Percentiles rank a stretch among this genome's conserved stretches.
Conservation (phyloP, 2,329 filamentous ascomycete genomes). For the Cryphonectria parasitica region DNA sequence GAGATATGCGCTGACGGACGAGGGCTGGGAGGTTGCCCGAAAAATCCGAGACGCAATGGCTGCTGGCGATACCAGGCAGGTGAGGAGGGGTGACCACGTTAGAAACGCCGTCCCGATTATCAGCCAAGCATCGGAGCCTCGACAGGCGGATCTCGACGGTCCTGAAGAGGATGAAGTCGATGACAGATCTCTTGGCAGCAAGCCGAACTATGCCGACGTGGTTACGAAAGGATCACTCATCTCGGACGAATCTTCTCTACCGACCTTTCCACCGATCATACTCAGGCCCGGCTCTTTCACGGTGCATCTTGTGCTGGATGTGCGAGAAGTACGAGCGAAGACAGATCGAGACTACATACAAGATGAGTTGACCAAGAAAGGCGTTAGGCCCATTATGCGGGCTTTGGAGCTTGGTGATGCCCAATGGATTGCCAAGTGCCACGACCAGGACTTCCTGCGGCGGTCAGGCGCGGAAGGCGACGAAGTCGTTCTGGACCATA, state of each 20-base stretch:
- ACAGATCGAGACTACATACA: constrained; percentile 79
- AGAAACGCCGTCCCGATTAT: background rate
- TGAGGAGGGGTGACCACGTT: background rate
- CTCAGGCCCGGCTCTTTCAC: constrained; percentile 70
- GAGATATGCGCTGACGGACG: constrained; percentile 73
- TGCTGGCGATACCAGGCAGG: constrained; percentile 20
- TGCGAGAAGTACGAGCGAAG: constrained; percentile 72
- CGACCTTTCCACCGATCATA: constrained; percentile 60
- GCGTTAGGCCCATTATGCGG: constrained; percentile 67
- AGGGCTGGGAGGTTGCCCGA: constrained; percentile 75
- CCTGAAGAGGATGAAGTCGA: constrained; percentile 23
- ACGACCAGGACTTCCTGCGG: constrained; percentile 60
- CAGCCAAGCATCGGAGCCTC: background rate
- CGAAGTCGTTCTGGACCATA: constrained; percentile 78
- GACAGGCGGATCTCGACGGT: background rate
- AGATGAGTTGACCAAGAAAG: constrained; percentile 69
- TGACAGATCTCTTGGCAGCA: constrained; percentile 29
- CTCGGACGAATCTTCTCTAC: constrained; percentile 40
- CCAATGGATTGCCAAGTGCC: constrained; percentile 77
- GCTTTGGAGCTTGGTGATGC: constrained; percentile 74
- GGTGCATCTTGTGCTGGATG: constrained; percentile 74
- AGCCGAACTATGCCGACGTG: constrained; percentile 42
- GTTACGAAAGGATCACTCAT: constrained; percentile 44
- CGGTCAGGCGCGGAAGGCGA: constrained; percentile 64
- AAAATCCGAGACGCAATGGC: constrained; percentile 57